Percentiles rank a stretch among this genome's conserved stretches.
Evolutionary conservation across 306 rosid species (phyloP).

Genomic region (Psophocarpus tetragonolobus): DNA sequence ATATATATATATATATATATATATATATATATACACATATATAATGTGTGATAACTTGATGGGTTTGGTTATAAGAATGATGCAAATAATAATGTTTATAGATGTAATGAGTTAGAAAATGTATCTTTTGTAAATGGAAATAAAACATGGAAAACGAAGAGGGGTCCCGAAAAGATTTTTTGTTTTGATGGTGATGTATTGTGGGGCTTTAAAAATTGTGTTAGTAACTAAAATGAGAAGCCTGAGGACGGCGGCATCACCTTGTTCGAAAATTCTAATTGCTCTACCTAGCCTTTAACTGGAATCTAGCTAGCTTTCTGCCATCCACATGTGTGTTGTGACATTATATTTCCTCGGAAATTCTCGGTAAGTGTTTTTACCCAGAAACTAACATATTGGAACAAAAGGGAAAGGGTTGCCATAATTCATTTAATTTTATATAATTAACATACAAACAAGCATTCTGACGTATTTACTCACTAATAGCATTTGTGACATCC

Average conservation of each 20-base stretch:
- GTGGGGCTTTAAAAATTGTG: constrained; percentile 8
- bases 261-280: background rate
- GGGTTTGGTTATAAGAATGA: no score
- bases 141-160: background rate
- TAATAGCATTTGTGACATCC: background rate
- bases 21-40: no score
- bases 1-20: no score
- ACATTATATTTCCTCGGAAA: constrained; percentile 48
- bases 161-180: constrained; percentile 22
- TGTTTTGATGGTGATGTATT: background rate
- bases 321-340: constrained; percentile 13
- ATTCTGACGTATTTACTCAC: background rate
- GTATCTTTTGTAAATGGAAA: no score
- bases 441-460: background rate
- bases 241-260: constrained; percentile 38
- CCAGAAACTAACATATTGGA: background rate
- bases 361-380: constrained; percentile 33
- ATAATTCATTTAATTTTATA: no score
- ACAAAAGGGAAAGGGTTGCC: background rate
- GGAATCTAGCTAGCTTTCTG: constrained; percentile 35
- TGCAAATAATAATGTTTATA: no score
- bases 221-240: constrained; percentile 24
- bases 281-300: background rate
- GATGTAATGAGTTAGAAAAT: no score
- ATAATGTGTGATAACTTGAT: no score